Conservation (phyloP, 108 stramenopile species). For the Cyclostephanos tholiformis region DNA sequence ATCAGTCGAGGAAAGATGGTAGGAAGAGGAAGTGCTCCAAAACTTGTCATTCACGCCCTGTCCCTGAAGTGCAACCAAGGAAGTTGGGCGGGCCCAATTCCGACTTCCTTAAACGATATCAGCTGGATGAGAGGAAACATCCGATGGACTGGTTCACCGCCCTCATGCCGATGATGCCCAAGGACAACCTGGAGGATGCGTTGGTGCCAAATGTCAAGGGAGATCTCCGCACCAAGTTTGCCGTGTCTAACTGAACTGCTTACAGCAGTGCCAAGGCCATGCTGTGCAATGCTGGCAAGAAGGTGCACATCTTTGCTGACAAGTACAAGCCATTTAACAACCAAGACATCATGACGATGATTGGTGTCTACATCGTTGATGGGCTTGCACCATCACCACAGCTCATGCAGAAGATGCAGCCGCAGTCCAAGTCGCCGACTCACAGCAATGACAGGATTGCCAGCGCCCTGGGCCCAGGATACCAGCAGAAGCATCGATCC, state of each 20-base stretch:
- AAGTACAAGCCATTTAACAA: not conserved
- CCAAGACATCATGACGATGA: slow-evolving; percentile 8
- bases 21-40: not conserved
- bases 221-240: not conserved
- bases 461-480: not conserved
- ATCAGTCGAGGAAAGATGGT: not conserved
- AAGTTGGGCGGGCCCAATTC: slow-evolving; percentile 11
- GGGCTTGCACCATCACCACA: slow-evolving; percentile 1
- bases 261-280: slow-evolving; percentile 16
- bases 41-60: not conserved
- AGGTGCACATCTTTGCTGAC: not conserved
- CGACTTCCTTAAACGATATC: slow-evolving; percentile 13
- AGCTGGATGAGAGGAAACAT: slow-evolving; percentile 17
- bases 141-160: slow-evolving; percentile 20
- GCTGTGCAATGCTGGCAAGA: slow-evolving; percentile 10
- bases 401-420: slow-evolving; percentile 14
- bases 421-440: slow-evolving; percentile 8
- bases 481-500: slow-evolving; percentile 5
- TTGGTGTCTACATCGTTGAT: slow-evolving; percentile 24
- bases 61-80: not conserved
- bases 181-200: slow-evolving; percentile 10
- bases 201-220: slow-evolving; percentile 4
- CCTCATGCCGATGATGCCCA: slow-evolving; percentile 15
- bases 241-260: not conserved
- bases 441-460: slow-evolving; percentile 15